Evolutionary conservation across 2,329 filamentous ascomycete species (phyloP).

Genomic region (Zasmidium citrigriseum): DNA sequence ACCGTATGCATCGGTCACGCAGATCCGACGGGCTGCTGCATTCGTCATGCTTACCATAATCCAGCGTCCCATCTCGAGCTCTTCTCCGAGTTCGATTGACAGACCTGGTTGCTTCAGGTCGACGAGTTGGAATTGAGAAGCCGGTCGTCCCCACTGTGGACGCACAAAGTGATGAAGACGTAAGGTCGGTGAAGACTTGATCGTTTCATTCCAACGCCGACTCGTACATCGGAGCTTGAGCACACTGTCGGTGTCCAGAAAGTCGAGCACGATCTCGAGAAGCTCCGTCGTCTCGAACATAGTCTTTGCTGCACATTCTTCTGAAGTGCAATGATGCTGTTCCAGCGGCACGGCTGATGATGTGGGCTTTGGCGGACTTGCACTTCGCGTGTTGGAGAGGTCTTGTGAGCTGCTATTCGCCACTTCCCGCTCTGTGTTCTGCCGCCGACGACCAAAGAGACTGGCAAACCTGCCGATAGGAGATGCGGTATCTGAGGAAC

Average conservation of each 20-base stretch:
- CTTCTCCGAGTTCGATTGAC: slow-evolving; percentile 21
- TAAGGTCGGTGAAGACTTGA: slow-evolving; percentile 25
- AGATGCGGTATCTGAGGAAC: slow-evolving; percentile 14
- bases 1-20: slow-evolving; percentile 5
- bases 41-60: slow-evolving; percentile 24
- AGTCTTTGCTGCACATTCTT: slow-evolving; percentile 22
- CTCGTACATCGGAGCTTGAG: slow-evolving; percentile 19
- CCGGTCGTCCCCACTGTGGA: slow-evolving; percentile 23
- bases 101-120: slow-evolving; percentile 26
- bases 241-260: slow-evolving; percentile 23
- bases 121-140: slow-evolving; percentile 26
- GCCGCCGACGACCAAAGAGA: too few relatives aligned
- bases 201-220: slow-evolving; percentile 19
- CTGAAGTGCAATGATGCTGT: slow-evolving; percentile 3
- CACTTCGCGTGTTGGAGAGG: background rate
- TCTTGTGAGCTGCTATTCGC: background rate
- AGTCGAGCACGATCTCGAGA: slow-evolving; percentile 24
- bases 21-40: slow-evolving; percentile 22
- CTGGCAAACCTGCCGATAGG: background rate
- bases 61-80: slow-evolving; percentile 28
- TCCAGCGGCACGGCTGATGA: background rate
- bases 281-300: slow-evolving; percentile 29
- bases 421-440: too few relatives aligned
- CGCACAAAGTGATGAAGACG: slow-evolving; percentile 26
- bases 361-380: slow-evolving; percentile 1